These are phyloP conservation scores for Candida pini DNA, from an alignment of 805 yeast genomes.

Conservation along the genomic window DNA sequence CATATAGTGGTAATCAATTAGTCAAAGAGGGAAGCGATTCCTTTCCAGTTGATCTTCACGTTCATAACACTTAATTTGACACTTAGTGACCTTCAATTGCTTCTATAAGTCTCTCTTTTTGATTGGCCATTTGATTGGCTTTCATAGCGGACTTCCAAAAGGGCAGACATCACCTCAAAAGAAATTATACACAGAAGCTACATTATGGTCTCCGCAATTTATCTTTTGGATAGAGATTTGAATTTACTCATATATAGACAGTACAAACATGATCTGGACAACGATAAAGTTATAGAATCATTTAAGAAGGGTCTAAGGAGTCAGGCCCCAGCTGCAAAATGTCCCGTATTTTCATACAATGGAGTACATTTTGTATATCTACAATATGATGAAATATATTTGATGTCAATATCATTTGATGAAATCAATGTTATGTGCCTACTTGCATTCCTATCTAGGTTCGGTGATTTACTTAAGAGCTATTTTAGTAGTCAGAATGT, in stretches of 20 bases:
- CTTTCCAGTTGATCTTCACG: no score
- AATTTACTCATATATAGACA: slow-evolving; percentile 29
- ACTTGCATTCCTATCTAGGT: slow-evolving; percentile 48
- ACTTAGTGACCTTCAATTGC: no score
- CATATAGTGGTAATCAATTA: no score
- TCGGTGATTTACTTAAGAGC: slow-evolving; percentile 37
- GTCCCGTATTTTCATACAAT: slow-evolving; percentile 41
- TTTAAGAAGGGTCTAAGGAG: slow-evolving; percentile 21
- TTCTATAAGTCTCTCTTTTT: no score
- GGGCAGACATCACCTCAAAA: no score
- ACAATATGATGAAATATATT: slow-evolving; percentile 37
- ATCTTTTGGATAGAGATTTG: slow-evolving; percentile 27
- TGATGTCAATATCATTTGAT: slow-evolving; percentile 36
- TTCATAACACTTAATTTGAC: no score
- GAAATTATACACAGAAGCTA: no score
- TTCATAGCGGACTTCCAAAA: no score
- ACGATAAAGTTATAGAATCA: slow-evolving; percentile 20
- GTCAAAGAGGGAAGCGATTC: no score
- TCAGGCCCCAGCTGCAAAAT: slow-evolving; percentile 16
- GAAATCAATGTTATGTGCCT: slow-evolving; percentile 57
- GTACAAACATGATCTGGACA: slow-evolving; percentile 28
- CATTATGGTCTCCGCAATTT: slow-evolving; percentile 33
- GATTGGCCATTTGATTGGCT: no score
- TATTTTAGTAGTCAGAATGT: slow-evolving; percentile 30
- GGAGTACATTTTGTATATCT: slow-evolving; percentile 55